Evolutionary conservation across 192 early-diverging fungal species (phyloP).

Genomic region (Backusella sp.): DNA sequence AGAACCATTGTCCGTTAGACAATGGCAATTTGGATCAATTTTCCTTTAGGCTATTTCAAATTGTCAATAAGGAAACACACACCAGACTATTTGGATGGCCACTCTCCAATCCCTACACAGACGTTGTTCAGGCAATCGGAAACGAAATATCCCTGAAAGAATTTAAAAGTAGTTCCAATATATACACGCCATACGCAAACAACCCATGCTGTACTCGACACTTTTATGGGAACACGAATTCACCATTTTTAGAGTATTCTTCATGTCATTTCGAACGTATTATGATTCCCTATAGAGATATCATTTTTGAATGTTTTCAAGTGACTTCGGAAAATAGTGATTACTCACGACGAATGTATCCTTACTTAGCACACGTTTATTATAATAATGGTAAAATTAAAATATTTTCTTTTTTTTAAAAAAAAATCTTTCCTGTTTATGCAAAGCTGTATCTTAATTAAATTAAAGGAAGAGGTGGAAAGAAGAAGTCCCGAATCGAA

Average conservation of each 20-base stretch:
- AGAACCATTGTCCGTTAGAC: too few species aligned
- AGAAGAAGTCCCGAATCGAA: not conserved
- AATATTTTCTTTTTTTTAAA: not conserved
- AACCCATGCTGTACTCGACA: not conserved
- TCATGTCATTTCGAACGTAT: constrained; percentile 1
- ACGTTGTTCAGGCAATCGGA: not conserved
- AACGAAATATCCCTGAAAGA: not conserved
- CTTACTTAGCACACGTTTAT: not conserved
- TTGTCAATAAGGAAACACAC: not conserved
- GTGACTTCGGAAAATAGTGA: not conserved
- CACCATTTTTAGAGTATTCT: not conserved
- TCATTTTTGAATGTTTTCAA: constrained; percentile 13
- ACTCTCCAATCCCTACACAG: not conserved
- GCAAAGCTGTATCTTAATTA: not conserved
- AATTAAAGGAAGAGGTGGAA: constrained; percentile 7
- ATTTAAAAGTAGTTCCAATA: not conserved
- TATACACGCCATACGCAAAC: not conserved
- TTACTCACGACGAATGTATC: not conserved
- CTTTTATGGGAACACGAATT: not conserved
- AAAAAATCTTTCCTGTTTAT: not conserved
- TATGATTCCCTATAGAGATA: not conserved
- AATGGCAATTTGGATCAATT: not conserved
- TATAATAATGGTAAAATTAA: constrained; percentile 3
- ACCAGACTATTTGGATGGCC: constrained; percentile 6
- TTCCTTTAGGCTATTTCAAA: constrained; percentile 2